These are phyloP conservation scores for Chrysoporthe cubensis DNA, from an alignment of 2,329 filamentous ascomycete species.

Conservation along the genomic window DNA sequence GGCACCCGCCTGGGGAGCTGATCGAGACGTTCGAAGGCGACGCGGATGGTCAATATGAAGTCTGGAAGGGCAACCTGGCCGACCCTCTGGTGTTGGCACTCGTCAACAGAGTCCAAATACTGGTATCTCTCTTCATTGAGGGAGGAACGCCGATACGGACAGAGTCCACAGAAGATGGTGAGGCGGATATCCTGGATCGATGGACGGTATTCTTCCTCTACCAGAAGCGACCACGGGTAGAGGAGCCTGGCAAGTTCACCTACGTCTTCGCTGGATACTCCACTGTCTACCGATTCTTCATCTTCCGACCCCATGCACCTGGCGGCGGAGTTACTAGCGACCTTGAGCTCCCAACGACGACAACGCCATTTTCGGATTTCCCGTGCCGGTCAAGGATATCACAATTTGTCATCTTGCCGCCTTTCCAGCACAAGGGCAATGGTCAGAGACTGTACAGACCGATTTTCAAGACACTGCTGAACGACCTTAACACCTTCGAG, in stretches of 20 bases:
- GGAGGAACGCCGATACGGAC: slow-evolving; percentile 75
- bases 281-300: slow-evolving; percentile 87
- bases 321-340: slow-evolving; percentile 31
- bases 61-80: slow-evolving; percentile 79
- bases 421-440: slow-evolving; percentile 80
- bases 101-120: slow-evolving; percentile 79
- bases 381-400: slow-evolving; percentile 84
- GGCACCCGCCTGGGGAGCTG: slow-evolving; percentile 76
- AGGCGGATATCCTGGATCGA: slow-evolving; percentile 73
- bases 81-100: slow-evolving; percentile 72
- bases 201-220: slow-evolving; percentile 94
- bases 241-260: slow-evolving; percentile 51
- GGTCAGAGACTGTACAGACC: slow-evolving; percentile 80
- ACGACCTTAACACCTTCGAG: slow-evolving; percentile 72
- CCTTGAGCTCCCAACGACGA: slow-evolving; percentile 43
- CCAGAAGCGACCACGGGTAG: slow-evolving; percentile 58
- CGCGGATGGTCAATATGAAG: slow-evolving; percentile 70
- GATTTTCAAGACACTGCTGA: slow-evolving; percentile 73
- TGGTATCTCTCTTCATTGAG: slow-evolving; percentile 88
- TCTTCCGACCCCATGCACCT: slow-evolving; percentile 55
- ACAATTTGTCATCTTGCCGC: slow-evolving; percentile 89
- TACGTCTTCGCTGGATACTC: slow-evolving; percentile 89
- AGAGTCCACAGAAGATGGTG: slow-evolving; percentile 48
- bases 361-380: slow-evolving; percentile 57
- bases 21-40: slow-evolving; percentile 64